Conservation (phyloP, 805 yeast genomes). For the Wickerhamomyces silvicola region DNA sequence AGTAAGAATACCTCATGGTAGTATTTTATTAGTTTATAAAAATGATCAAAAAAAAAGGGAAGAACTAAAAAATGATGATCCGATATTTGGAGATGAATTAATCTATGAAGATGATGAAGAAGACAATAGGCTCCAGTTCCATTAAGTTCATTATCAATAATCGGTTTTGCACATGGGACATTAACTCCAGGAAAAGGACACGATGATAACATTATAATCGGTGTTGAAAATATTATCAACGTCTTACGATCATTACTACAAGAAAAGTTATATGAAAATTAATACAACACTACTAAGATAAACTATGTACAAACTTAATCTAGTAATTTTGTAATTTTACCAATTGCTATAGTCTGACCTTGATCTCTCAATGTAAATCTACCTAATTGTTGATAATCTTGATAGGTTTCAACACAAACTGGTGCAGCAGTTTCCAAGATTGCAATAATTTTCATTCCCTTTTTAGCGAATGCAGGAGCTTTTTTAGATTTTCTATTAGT, state of each 20-base stretch:
- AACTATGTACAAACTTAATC: conserved; percentile 24
- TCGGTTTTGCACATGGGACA: conserved; percentile 89
- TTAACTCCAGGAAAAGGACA: conserved; percentile 55
- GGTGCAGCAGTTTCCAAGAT: conserved; percentile 79
- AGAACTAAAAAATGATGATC: conserved; percentile 33
- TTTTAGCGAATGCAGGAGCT: conserved; percentile 97
- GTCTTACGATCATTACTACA: conserved; percentile 28
- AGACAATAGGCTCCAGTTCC: conserved; percentile 24
- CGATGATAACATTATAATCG: conserved; percentile 66
- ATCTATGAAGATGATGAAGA: conserved; percentile 28
- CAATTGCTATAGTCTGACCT: conserved; percentile 97
- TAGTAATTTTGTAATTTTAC: conserved; percentile 88
- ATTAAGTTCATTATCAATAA: conserved; percentile 57
- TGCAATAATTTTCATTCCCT: conserved; percentile 98
- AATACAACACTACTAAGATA: background rate
- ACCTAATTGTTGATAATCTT: conserved; percentile 92
- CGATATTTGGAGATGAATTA: conserved; percentile 28
- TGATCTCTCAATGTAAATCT: conserved; percentile 98
- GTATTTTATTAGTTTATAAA: conserved; percentile 70
- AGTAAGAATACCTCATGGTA: conserved; percentile 61
- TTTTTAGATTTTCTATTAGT: conserved; percentile 94
- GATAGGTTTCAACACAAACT: conserved; percentile 89
- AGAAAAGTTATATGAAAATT: conserved; percentile 2
- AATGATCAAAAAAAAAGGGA: conserved; percentile 55
- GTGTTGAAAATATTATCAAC: conserved; percentile 55